Base-by-base conservation (phyloP, 1,139 yeast species). In the Yamadazyma atlantica region DNA sequence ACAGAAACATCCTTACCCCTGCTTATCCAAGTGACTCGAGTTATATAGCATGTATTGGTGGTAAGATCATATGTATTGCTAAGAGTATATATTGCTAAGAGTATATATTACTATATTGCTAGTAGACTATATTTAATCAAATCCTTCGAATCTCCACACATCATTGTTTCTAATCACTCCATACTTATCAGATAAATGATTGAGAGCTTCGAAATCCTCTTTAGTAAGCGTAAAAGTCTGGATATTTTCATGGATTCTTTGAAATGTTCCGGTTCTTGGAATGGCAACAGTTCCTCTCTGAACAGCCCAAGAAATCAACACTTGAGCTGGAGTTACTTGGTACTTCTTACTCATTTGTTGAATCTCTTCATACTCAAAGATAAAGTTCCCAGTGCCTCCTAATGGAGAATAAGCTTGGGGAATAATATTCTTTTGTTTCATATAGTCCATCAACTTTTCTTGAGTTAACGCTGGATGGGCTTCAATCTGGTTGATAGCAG, bases 391-490 rank as follows among this genome's bases (percentile, higher is more conserved):
- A 12, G 73, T 62, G 22, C 87, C 78, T 15, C 90, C 94, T 49
- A 86, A 72, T 41, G 96, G 95, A 31, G 88, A 81, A 61, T 84
- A 87, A 28, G 92, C 90, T 57, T 85, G 85, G 36, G 79, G 55
- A 17, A 72, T 54, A 45, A 87, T 85, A 17, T 72, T 73, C 47
- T 84, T 68, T 16, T 64, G 53, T 43, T 73, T 64, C 57, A 78
- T 68, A 57, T 61, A 84, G 23, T 73, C 76, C 41, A 76, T 57
- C 43, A 86, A 65, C 45, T 84, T 83, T 22, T 59, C 66, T 57
- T 85, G 92, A 33, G 88, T 86, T 41, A 85, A 69, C 48, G 73
- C 72, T 39, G 92, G 92, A 58, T 86, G 95, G 36, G 78, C 60
- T 62, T 85, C 94, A 41, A 84, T 73, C 62, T 85, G 95, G 60